Conservation (phyloP, 208 protist species). For the Porcisia hertigi region DNA sequence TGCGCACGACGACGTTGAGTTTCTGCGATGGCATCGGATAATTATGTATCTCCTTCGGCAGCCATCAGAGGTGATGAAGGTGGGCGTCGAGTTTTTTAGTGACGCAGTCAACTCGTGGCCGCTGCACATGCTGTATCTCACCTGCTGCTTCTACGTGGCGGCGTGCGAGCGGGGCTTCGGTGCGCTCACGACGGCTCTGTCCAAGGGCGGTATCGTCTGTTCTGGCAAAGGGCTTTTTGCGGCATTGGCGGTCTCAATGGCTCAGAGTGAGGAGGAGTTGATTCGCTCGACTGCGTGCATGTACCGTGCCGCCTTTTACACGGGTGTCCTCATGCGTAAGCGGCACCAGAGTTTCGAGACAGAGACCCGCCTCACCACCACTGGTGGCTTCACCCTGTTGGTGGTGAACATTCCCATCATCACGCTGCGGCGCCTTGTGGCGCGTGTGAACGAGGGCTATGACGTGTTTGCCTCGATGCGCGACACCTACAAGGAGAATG, state of each 20-base stretch:
- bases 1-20: slow-evolving; percentile 22
- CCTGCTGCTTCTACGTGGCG: slow-evolving; percentile 72
- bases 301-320: slow-evolving; percentile 68
- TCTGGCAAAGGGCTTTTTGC: slow-evolving; percentile 76
- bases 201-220: slow-evolving; percentile 44
- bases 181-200: slow-evolving; percentile 37
- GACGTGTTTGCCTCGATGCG: slow-evolving; percentile 21
- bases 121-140: slow-evolving; percentile 66
- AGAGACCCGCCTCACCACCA: slow-evolving; percentile 29
- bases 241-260: slow-evolving; percentile 73
- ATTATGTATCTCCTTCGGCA: slow-evolving; percentile 37
- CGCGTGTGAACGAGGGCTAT: slow-evolving; percentile 57
- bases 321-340: slow-evolving; percentile 50
- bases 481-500: background rate
- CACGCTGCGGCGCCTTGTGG: slow-evolving; percentile 56
- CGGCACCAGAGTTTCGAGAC: slow-evolving; percentile 34
- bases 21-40: slow-evolving; percentile 32
- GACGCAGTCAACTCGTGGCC: slow-evolving; percentile 73
- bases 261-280: slow-evolving; percentile 44
- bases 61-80: slow-evolving; percentile 26
- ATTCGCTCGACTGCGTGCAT: slow-evolving; percentile 47
- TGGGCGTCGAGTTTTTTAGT: slow-evolving; percentile 61
- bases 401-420: slow-evolving; percentile 75
- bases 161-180: slow-evolving; percentile 47
- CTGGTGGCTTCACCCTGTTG: slow-evolving; percentile 52